Conservation (phyloP, 169 alveolate species). For the Plasmodium relictum region DNA sequence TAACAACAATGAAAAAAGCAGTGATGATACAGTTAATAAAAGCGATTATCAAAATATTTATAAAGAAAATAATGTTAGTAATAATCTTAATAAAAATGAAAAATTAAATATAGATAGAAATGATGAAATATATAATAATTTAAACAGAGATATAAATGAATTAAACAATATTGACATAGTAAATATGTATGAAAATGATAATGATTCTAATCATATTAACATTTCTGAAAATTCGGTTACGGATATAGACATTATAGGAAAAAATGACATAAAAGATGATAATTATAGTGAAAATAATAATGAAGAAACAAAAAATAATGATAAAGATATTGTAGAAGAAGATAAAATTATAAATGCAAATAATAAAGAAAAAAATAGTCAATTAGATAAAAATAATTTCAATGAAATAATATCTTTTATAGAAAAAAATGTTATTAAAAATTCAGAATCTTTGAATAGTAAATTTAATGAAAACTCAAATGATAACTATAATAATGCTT, state of each 20-base stretch:
- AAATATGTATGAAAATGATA: constrained; percentile 46
- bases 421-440: constrained; percentile 63
- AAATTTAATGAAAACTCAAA: constrained; percentile 5
- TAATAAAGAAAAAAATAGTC: neutral
- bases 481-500: neutral
- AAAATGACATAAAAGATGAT: neutral
- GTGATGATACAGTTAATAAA: neutral
- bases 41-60: neutral
- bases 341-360: neutral
- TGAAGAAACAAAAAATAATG: neutral
- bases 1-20: neutral
- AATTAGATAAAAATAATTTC: constrained; percentile 44
- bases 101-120: neutral
- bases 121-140: constrained; percentile 4
- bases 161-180: constrained; percentile 48
- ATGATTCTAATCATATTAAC: constrained; percentile 7
- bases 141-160: constrained; percentile 28
- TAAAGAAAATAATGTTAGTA: neutral
- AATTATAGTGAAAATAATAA: neutral
- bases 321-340: neutral
- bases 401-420: constrained; percentile 64
- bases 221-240: neutral
- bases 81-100: neutral
- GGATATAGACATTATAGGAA: neutral
- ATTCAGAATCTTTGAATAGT: constrained; percentile 9